A percentile compares a stretch with the other conserved stretches of the same genome.
phyloP scores from a whole-genome alignment of 441 rosid species.

The Breynia disticha region DNA sequence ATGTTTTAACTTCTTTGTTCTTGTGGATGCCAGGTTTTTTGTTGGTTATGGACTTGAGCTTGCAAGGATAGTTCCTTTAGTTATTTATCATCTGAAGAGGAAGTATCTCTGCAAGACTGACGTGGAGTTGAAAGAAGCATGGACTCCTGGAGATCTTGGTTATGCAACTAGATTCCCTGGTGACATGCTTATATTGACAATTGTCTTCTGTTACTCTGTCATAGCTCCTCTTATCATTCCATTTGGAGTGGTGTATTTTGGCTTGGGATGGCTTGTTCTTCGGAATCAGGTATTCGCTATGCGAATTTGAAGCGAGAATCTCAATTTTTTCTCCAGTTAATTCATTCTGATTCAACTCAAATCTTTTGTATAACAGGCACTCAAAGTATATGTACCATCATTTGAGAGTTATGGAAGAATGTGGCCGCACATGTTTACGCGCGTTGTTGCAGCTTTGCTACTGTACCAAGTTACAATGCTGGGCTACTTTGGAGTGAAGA shows the following conservation, averaged over 20 bases:
- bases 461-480: constrained; percentile 65
- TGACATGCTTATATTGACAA: constrained; percentile 65
- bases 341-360: no score
- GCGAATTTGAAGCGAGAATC: background rate
- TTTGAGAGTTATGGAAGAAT: constrained; percentile 82
- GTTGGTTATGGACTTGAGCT: constrained; percentile 80
- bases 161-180: constrained; percentile 63
- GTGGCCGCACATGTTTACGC: constrained; percentile 82
- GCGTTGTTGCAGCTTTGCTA: constrained; percentile 51
- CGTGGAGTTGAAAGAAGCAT: constrained; percentile 67
- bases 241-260: constrained; percentile 61
- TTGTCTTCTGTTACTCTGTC: constrained; percentile 69
- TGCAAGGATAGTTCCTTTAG: constrained; percentile 67
- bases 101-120: constrained; percentile 85
- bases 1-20: constrained; percentile 6
- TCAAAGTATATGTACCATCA: constrained; percentile 75
- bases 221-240: constrained; percentile 82
- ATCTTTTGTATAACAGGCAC: no score
- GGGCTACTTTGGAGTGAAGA: constrained; percentile 53
- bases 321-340: background rate
- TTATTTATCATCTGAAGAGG: constrained; percentile 69
- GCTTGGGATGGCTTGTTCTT: constrained; percentile 72
- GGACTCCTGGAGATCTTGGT: constrained; percentile 62
- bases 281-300: constrained; percentile 68
- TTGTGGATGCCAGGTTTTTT: constrained; percentile 53